Base-by-base conservation (phyloP, 805 yeast genomes). In the Cyberlindnera sargentensis region DNA sequence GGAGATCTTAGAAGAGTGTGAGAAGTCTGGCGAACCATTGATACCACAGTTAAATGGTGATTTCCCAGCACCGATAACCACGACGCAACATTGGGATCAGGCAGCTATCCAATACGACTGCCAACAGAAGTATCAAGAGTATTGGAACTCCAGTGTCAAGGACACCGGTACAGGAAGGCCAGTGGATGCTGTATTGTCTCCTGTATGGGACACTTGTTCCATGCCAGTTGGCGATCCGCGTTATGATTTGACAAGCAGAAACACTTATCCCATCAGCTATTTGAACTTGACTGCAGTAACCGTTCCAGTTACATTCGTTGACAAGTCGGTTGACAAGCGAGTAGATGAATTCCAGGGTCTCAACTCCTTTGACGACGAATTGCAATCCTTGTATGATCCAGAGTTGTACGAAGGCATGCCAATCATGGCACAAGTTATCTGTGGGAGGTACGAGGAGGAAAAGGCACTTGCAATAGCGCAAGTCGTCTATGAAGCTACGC, bases 381-480 rank as follows among this genome's bases (percentile, higher is more conserved):
- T 55, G 31, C 58, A 65, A 56, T 62, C 64, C 9, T 56, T 66
- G 33, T 78, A 77, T 60, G 66, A 73, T 43, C 70, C 78, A 6
- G 73, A 70, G 42, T 61, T 67, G 36, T 63, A 60, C 42, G 65
- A 68, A 45, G 76, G 75, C 4, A 76, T 75, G 52, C 82, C 84
- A 0, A 76, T 80, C 3, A 66, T 72, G 3, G 49, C 79, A 6
- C 87, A 81, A 55, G 48, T 81, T 25, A 70, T 77, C 15, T 72
- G 80, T 26, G 66, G 72, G 43, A 66, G 79, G 45, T 73, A 71
- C 43, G 73, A 78, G 47, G 87, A 81, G 53, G 87, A 81, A 53
- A 46, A 50, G 34, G 53, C 52, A 6, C 36, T 52, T 33, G 43
- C 46, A 15, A 24, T 50, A 11, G 55, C 49, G 7, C 26, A 36